Percentiles rank a stretch among this genome's conserved stretches.
Evolutionary conservation across 371 early-diverging fungal species (phyloP).

Genomic region (Phascolomyces articulosus): DNA sequence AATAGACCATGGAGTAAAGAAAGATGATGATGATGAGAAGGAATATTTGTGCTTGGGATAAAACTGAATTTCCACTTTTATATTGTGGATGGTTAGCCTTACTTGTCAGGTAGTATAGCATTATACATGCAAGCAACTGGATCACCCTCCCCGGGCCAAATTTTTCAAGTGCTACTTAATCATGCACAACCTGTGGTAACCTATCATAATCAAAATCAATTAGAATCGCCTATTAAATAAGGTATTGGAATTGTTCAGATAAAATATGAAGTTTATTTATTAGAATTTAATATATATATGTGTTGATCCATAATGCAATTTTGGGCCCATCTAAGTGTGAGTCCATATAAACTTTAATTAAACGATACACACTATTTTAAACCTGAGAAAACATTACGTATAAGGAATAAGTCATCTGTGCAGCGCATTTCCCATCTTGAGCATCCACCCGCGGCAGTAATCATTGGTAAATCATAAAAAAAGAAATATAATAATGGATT

Average conservation of each 20-base stretch:
- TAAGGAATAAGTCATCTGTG: constrained; percentile 11
- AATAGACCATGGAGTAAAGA: no score
- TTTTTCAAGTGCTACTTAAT: constrained; percentile 5
- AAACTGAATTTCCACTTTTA: neutral
- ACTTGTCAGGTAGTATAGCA: constrained; percentile 19
- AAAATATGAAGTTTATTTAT: no score
- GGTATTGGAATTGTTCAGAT: constrained; percentile 24
- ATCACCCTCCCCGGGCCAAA: neutral
- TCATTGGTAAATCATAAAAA: constrained; percentile 1
- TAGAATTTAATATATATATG: no score
- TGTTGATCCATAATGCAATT: constrained; percentile 16
- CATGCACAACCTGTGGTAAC: constrained; percentile 12
- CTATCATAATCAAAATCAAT: neutral
- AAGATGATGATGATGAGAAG: no score
- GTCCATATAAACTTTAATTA: constrained; percentile 18
- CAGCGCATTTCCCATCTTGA: neutral
- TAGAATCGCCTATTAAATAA: constrained; percentile 17
- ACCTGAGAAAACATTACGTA: neutral
- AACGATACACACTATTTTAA: constrained; percentile 19
- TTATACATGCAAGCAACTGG: constrained; percentile 24
- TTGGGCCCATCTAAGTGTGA: constrained; percentile 5
- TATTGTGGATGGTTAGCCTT: constrained; percentile 13
- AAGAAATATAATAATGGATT: no score
- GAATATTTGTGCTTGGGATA: neutral
- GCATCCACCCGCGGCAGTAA: constrained; percentile 20